Conservation (phyloP, 2,329 filamentous ascomycete genomes). For the Grosmannia penicillata region DNA sequence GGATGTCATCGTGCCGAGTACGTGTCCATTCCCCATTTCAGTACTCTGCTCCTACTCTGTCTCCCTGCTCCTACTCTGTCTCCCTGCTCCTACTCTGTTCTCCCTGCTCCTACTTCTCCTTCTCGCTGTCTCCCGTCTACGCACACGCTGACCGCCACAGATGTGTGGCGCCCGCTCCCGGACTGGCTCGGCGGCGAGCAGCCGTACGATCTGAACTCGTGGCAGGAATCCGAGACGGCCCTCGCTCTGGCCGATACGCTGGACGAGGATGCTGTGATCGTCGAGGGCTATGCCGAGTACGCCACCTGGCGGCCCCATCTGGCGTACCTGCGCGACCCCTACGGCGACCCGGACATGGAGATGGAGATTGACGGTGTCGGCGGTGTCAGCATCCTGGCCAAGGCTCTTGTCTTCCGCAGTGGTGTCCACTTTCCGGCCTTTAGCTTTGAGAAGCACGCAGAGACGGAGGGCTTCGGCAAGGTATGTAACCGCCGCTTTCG, state of each 20-base stretch:
- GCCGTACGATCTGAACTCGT: conserved; percentile 95
- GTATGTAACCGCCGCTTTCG: too few species aligned
- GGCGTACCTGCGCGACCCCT: conserved; percentile 90
- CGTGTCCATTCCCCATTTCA: too few species aligned
- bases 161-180: conserved; percentile 96
- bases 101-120: background rate
- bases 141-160: conserved; percentile 24
- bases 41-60: background rate
- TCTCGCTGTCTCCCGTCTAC: background rate
- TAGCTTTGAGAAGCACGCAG: conserved; percentile 95
- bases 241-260: conserved; percentile 84
- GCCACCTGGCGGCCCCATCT: conserved; percentile 96
- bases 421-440: conserved; percentile 97
- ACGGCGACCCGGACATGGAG: conserved; percentile 96
- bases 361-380: conserved; percentile 99
- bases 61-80: background rate
- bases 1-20: conserved; percentile 96
- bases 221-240: conserved; percentile 97
- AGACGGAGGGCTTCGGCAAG: conserved; percentile 98
- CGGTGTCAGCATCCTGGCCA: conserved; percentile 92
- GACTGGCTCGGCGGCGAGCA: conserved; percentile 98
- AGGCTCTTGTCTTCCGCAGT: conserved; percentile 85
- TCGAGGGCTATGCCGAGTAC: conserved; percentile 97
- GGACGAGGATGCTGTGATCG: conserved; percentile 96
- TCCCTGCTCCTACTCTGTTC: conserved; percentile 3